Evolutionary conservation across 371 early-diverging fungal genomes (phyloP).

Genomic region (Circinella minor): DNA sequence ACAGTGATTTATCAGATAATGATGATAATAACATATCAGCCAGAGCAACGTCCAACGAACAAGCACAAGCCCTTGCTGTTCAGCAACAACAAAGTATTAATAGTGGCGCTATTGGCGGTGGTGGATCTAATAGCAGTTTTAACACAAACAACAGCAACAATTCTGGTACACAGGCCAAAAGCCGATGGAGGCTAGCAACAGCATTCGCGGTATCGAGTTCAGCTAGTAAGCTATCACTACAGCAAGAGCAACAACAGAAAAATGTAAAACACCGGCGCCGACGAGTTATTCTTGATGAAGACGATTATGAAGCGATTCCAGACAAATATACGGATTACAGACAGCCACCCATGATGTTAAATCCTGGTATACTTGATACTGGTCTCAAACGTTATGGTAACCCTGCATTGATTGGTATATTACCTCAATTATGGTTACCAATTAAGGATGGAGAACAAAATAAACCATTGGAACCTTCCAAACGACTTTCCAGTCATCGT

Average conservation of each 20-base stretch:
- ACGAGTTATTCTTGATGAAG: slow-evolving; percentile 51
- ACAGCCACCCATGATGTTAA: slow-evolving; percentile 76
- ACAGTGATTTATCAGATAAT: neutral
- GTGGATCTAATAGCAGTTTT: neutral
- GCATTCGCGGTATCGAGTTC: slow-evolving; percentile 16
- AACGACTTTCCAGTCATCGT: slow-evolving; percentile 8
- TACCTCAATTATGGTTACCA: slow-evolving; percentile 82
- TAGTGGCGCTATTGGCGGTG: neutral
- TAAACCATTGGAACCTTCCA: slow-evolving; percentile 13
- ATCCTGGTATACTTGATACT: slow-evolving; percentile 74
- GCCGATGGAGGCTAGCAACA: slow-evolving; percentile 34
- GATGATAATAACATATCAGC: neutral
- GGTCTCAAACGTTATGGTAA: slow-evolving; percentile 70
- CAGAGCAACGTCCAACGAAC: too few species aligned
- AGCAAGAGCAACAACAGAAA: neutral
- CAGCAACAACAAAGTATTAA: neutral
- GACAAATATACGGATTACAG: slow-evolving; percentile 62
- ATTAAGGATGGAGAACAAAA: slow-evolving; percentile 34
- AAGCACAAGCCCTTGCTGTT: too few species aligned
- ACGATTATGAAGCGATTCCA: slow-evolving; percentile 69
- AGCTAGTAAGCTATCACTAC: neutral
- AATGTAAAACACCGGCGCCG: slow-evolving; percentile 4
- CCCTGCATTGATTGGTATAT: slow-evolving; percentile 68
- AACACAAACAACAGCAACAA: neutral
- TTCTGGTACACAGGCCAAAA: neutral